Evolutionary conservation across 75 land plant genomes (phyloP).

Genomic region (Larix kaempferi): DNA sequence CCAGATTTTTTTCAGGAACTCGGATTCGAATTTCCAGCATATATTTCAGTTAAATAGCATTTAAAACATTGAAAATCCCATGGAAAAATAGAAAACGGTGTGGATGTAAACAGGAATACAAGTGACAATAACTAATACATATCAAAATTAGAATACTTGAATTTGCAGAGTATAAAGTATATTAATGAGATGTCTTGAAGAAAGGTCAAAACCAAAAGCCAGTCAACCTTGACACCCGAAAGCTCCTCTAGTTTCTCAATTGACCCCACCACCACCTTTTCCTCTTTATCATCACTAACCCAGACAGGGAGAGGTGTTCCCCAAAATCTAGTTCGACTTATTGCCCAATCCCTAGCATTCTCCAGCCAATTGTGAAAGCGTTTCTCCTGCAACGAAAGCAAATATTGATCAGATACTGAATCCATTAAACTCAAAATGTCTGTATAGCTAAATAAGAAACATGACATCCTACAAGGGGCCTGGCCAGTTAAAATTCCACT

Average conservation of each 20-base stretch:
- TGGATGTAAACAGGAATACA: too few relatives aligned
- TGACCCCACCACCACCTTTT: slow-evolving; percentile 78
- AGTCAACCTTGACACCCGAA: slow-evolving; percentile 81
- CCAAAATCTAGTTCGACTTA: slow-evolving; percentile 98
- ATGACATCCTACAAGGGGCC: background rate
- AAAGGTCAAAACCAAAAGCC: background rate
- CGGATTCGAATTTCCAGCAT: too few relatives aligned
- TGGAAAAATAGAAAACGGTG: background rate
- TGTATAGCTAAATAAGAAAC: background rate
- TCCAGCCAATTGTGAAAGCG: slow-evolving; percentile 99
- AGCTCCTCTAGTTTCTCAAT: slow-evolving; percentile 81
- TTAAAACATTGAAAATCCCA: background rate
- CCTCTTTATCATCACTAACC: slow-evolving; percentile 92
- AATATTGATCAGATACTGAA: background rate
- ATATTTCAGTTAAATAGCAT: background rate
- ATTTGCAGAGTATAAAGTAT: background rate
- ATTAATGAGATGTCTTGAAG: background rate
- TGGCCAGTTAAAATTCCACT: background rate
- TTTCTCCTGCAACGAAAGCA: slow-evolving; percentile 66
- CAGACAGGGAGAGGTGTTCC: slow-evolving; percentile 98
- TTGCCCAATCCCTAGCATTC: slow-evolving; percentile 99
- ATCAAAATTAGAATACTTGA: background rate
- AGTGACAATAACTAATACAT: background rate
- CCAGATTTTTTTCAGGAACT: too few relatives aligned
- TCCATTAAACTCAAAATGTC: background rate